Percentiles rank a stretch among this genome's conserved stretches.
phyloP scores from a whole-genome alignment of 179 eudicot species.

The Spergularia azorica region DNA sequence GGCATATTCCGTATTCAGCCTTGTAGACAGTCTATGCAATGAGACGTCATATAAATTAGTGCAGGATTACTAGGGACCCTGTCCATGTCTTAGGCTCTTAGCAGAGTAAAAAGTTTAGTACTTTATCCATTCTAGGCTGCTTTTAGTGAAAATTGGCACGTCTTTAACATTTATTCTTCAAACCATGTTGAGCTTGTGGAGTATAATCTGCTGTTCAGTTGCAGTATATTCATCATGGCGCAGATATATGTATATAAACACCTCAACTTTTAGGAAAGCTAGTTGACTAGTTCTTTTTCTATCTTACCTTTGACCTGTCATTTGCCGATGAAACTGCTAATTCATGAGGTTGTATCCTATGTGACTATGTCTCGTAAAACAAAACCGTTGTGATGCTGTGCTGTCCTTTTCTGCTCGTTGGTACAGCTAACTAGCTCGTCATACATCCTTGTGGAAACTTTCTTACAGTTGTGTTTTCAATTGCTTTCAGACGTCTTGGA shows the following conservation, averaged over 20 bases:
- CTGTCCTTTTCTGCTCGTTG: not conserved
- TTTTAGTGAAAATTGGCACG: not conserved
- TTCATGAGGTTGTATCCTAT: not conserved
- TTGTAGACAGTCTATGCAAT: not conserved
- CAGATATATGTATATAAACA: not conserved
- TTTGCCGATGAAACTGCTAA: not conserved
- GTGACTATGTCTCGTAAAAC: not conserved
- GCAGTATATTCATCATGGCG: not conserved
- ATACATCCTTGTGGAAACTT: conserved; percentile 5
- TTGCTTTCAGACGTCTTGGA: conserved; percentile 65
- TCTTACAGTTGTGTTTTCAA: conserved; percentile 12
- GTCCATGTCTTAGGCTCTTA: not conserved
- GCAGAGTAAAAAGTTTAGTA: not conserved
- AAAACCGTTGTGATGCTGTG: not conserved
- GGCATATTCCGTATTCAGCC: not conserved
- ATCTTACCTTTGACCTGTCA: not conserved
- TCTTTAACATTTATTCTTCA: not conserved
- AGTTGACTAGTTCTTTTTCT: not conserved
- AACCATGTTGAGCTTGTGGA: not conserved
- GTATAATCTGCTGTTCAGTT: not conserved
- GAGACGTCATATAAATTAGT: not conserved
- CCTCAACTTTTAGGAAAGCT: not conserved
- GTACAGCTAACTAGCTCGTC: not conserved
- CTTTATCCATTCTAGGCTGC: not conserved
- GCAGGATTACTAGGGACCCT: not conserved